Conservation (phyloP, 768 basidiomycete genomes). For the Tremella mesenterica region DNA sequence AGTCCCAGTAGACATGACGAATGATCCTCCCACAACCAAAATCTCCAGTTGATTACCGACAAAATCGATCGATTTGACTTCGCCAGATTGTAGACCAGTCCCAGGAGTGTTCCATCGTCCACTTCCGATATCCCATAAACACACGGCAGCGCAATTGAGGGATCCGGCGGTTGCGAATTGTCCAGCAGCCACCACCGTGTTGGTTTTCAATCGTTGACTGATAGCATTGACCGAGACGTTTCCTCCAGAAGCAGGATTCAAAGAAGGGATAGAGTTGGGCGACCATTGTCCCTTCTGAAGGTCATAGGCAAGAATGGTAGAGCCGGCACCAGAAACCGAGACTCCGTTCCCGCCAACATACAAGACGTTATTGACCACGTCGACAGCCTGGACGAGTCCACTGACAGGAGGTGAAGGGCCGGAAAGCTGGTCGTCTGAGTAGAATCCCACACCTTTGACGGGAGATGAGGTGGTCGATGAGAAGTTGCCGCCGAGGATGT, state of each 20-base stretch:
- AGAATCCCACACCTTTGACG: constrained; percentile 60
- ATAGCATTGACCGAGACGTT: constrained; percentile 64
- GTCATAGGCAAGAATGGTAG: constrained; percentile 72
- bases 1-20: constrained; percentile 58
- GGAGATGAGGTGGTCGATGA: constrained; percentile 48
- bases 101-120: constrained; percentile 76
- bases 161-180: constrained; percentile 72
- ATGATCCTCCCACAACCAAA: constrained; percentile 71
- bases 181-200: constrained; percentile 73
- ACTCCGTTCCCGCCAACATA: constrained; percentile 67
- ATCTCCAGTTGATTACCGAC: constrained; percentile 62
- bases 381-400: constrained; percentile 68
- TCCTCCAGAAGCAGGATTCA: constrained; percentile 52
- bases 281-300: constrained; percentile 60
- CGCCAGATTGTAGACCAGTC: constrained; percentile 62
- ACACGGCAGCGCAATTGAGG: constrained; percentile 66
- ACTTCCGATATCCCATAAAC: constrained; percentile 59
- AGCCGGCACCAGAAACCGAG: constrained; percentile 50
- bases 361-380: constrained; percentile 61
- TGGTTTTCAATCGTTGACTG: constrained; percentile 55
- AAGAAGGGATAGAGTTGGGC: constrained; percentile 52
- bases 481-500: constrained; percentile 86
- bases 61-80: constrained; percentile 67
- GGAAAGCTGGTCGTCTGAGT: constrained; percentile 52
- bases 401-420: constrained; percentile 59